Evolutionary conservation across 1,139 yeast species (phyloP), one percentile per base, ranked within the genome.

Genomic region (Pichia inconspicua): DNA sequence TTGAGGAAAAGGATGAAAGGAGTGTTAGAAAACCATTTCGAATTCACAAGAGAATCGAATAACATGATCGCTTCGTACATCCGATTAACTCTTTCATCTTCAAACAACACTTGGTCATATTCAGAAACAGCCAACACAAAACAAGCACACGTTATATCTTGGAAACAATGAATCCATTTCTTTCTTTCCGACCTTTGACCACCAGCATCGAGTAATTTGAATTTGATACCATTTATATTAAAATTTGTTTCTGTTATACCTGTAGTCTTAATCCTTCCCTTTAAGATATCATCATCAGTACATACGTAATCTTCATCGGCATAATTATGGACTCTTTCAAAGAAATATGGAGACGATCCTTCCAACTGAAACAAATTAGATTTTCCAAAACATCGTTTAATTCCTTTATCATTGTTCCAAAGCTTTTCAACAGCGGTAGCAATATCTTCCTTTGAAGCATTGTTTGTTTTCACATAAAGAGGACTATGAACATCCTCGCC

Each of bases 141-240:
- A 37, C 92, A 66, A 1, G 94, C 83, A 1, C 95, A 88, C 0
- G 96, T 85, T 48, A 92, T 89, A 55, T 86, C 88, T 60, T 90
- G 95, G 66, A 94, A 92, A 62, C 96, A 87, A 64, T 90, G 96
- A 53, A 92, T 86, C 98, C 98, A 92, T 64, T 92, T 92, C 57
- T 83, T 81, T 50, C 98, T 76, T 66, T 92, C 98, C 40, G 90
- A 80, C 50, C 98, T 73, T 67, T 92, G 98, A 2, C 99, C 99
- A 44, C 99, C 99, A 6, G 96, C 97, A 69, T 92, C 99, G 49
- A 89, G 71, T 43, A 94, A 87, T 58, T 80, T 81, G 61, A 90
- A 82, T 52, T 74, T 80, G 48, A 78, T 73, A 11, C 82, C 71
- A 56, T 84, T 75, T 52, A 90, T 80, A 51, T 74, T 73, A 66